Base-by-base conservation (phyloP, 2,329 filamentous ascomycete species). In the Nemania serpens region DNA sequence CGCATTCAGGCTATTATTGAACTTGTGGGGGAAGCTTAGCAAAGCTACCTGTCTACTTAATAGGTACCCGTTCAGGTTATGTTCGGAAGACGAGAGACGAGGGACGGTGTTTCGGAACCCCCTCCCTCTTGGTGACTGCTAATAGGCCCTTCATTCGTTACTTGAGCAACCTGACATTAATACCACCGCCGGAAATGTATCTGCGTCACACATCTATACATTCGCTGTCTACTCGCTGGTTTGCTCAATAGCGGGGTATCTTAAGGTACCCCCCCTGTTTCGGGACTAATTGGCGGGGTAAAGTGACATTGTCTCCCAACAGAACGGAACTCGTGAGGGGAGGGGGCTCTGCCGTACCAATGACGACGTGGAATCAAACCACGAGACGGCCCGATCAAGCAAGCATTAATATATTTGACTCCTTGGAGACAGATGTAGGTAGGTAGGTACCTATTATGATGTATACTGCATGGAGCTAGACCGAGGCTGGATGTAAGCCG, bases 281-380 rank as follows among this genome's bases (percentile, higher is more conserved):
- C n/a, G n/a, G n/a, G n/a, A n/a, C n/a, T n/a, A n/a, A n/a, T 18
- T 52, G 53, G 61, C 57, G 61, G 61, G 61, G 57, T 61, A 63
- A 53, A 43, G 18, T 3, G 49, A 51, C n/a, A n/a, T 7, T 29
- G 25, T 7, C 7, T 29, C 25, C 25, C 25, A 29, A 7, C 25
- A 7, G 25, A 29, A 29, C 7, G 25, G 25, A 29, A 29, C 25
- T 29, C 36, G 52, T 57, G 22, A 34, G 12, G 22, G 7, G 52
- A 53, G 22, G 20, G 12, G 22, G 7, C n/a, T 34, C 42, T 42
- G 33, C 59, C 59, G 59, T 55, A 47, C 59, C 59, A 62, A 62
- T 62, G 42, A 62, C 55, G 56, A 55, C 56, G 56, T 56, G 42
- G 56, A 49, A 33, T 36, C 51, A 29, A 11, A 46, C 25, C 18